These are phyloP conservation scores for Pleurotus tuber-regium DNA, from an alignment of 768 basidiomycete genomes.

Conservation along the genomic window DNA sequence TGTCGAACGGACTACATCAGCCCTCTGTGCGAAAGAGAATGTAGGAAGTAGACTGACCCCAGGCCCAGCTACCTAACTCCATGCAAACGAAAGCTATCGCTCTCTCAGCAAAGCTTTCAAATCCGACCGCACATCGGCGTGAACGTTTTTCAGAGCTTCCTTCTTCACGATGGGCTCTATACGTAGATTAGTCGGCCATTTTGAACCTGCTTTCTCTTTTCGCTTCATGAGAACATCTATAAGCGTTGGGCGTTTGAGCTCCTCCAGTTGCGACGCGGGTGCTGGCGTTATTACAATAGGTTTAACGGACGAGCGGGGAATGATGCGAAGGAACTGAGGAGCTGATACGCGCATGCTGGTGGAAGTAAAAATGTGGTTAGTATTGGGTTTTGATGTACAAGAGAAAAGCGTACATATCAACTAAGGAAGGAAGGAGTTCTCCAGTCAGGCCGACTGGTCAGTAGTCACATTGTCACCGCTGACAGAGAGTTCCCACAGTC, in stretches of 20 bases:
- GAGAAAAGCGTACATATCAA: too few relatives aligned
- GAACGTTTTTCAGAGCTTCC: slow-evolving; percentile 34
- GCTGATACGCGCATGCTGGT: slow-evolving; percentile 34
- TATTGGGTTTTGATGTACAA: too few relatives aligned
- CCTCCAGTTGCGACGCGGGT: slow-evolving; percentile 32
- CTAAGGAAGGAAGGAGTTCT: too few relatives aligned
- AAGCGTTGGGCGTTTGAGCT: slow-evolving; percentile 27
- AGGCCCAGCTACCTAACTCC: too few relatives aligned
- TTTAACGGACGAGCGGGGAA: slow-evolving; percentile 29
- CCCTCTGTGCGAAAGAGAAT: background rate
- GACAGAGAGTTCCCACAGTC: too few relatives aligned
- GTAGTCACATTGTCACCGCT: too few relatives aligned
- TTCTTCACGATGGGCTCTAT: slow-evolving; percentile 43
- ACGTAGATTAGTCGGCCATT: slow-evolving; percentile 45
- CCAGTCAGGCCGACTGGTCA: too few relatives aligned
- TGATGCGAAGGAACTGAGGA: slow-evolving; percentile 32
- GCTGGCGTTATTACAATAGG: slow-evolving; percentile 29
- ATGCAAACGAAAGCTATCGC: slow-evolving; percentile 28
- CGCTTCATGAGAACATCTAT: slow-evolving; percentile 35
- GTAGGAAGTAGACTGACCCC: too few relatives aligned
- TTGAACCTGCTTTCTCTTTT: slow-evolving; percentile 28
- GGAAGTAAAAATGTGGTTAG: background rate
- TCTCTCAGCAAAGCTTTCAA: slow-evolving; percentile 44
- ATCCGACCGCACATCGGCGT: slow-evolving; percentile 32
- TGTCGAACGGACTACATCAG: background rate